Base-by-base conservation (phyloP, 1,284 basidiomycete species). In the Ceratobasidium sp. region DNA sequence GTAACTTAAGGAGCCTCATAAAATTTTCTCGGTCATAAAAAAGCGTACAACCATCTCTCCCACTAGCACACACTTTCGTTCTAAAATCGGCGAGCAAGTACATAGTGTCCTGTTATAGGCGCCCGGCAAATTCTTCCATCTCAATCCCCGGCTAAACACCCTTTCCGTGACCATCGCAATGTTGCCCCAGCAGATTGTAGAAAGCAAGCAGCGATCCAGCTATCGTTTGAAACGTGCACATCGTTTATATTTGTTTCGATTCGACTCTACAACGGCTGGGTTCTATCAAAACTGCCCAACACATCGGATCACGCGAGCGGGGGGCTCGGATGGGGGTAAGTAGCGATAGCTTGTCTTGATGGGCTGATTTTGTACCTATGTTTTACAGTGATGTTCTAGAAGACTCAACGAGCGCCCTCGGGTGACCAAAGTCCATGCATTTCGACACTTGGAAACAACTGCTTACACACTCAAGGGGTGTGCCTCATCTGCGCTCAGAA, bases 361-460 rank as follows among this genome's bases (percentile, higher is more conserved):
- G 30, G 2, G 30, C 6, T 33, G 30, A 33, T 6, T 6, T 6
- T 6, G 30, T 33, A n/a, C 12, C 3, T 16, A 49, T n/a, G 28
- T 2, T 11, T 72, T 12, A 36, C 69, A 9, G 48, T 73, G 21
- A 3, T 71, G 6, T 33, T 33, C 30, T 2, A 2, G 30, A 33
- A 33, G 30, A 6, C 30, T 33, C 30, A 33, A 6, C 30, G 6
- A 6, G 3, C 30, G 30, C 30, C 30, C 6, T 33, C 30, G 6
- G 6, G 30, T 33, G 6, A 6, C 30, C 30, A 6, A 33, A 33
- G 46, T 71, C 18, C 64, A 73, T 25, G 67, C 58, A 1, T 53
- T 73, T 14, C 6, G 30, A 46, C 25, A 40, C 11, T 12, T 40
- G 59, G 48, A 48, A 63, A 33, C 58, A 25, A 5, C 23, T 66